phyloP scores from a whole-genome alignment of 192 early-diverging fungal genomes.

The Phycomyces blakesleeanus region DNA sequence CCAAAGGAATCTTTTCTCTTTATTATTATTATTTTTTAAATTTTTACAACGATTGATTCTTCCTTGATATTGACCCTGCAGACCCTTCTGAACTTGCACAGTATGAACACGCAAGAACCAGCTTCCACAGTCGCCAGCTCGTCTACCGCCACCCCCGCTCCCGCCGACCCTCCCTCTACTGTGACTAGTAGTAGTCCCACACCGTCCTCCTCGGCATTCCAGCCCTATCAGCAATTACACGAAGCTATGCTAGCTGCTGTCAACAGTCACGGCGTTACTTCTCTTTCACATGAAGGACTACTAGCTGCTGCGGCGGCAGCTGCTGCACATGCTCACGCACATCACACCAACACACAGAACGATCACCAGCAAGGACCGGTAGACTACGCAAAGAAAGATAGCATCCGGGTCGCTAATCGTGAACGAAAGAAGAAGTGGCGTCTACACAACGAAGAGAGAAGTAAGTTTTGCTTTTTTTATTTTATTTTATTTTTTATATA shows the following conservation, averaged over 20 bases:
- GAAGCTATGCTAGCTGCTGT: conserved; percentile 30
- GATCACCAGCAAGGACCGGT: neutral
- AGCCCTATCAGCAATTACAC: conserved; percentile 29
- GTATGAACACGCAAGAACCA: conserved; percentile 11
- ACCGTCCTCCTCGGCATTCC: conserved; percentile 6
- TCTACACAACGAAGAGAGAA: conserved; percentile 52
- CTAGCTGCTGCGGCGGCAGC: conserved; percentile 21
- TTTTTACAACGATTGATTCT: neutral
- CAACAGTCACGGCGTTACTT: conserved; percentile 19
- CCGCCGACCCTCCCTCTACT: neutral
- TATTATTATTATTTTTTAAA: neutral
- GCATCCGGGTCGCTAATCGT: conserved; percentile 41
- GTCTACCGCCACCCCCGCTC: conserved; percentile 11
- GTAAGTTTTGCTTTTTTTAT: too few relatives aligned
- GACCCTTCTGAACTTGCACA: neutral
- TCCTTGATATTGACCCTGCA: neutral
- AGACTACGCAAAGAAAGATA: conserved; percentile 23
- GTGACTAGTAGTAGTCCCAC: conserved; percentile 28
- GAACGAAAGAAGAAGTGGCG: conserved; percentile 57
- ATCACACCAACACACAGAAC: neutral
- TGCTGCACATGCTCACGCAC: conserved; percentile 2
- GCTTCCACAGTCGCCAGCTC: conserved; percentile 12
- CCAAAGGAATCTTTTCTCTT: conserved; percentile 5
- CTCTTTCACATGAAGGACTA: conserved; percentile 12
- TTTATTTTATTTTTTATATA: too few relatives aligned